Evolutionary conservation across 306 rosid genomes (phyloP).

Genomic region (Vicia sativa): DNA sequence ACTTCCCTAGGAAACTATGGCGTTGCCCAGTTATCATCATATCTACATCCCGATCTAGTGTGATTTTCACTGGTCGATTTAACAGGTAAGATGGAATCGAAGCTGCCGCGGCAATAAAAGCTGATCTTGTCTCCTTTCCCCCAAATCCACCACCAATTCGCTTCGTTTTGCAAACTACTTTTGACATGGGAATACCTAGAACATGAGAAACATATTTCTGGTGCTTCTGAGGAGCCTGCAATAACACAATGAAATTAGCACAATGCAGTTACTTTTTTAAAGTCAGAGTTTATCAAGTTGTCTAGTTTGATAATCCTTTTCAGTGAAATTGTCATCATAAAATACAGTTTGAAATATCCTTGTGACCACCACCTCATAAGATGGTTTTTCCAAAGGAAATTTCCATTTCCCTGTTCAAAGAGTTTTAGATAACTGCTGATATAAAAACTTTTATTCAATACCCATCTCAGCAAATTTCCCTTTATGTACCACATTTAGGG

Average conservation of each 20-base stretch:
- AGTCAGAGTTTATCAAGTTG: constrained; percentile 21
- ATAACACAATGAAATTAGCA: constrained; percentile 31
- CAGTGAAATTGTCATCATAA: constrained; percentile 11
- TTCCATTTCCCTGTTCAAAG: constrained; percentile 24
- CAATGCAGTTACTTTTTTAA: constrained; percentile 23
- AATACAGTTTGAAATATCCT: not conserved
- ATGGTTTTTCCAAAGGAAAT: constrained; percentile 1
- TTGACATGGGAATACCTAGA: constrained; percentile 92
- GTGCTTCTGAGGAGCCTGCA: constrained; percentile 96
- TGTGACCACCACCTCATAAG: constrained; percentile 3
- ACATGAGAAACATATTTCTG: constrained; percentile 84
- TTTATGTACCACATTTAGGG: not conserved
- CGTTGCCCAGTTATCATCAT: constrained; percentile 95
- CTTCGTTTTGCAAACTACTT: constrained; percentile 94
- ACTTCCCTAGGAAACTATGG: constrained; percentile 95
- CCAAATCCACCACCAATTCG: constrained; percentile 99
- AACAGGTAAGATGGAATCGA: constrained; percentile 85
- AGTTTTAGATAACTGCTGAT: too few species aligned
- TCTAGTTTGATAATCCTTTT: constrained; percentile 24
- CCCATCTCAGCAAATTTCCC: constrained; percentile 6
- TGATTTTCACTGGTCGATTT: constrained; percentile 79
- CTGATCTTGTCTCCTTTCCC: constrained; percentile 96
- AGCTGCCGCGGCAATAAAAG: constrained; percentile 82
- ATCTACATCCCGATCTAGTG: constrained; percentile 85
- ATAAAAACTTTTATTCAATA: not conserved